Conservation (phyloP, 768 basidiomycete species). For the Pleurotus salmoneostramineus region DNA sequence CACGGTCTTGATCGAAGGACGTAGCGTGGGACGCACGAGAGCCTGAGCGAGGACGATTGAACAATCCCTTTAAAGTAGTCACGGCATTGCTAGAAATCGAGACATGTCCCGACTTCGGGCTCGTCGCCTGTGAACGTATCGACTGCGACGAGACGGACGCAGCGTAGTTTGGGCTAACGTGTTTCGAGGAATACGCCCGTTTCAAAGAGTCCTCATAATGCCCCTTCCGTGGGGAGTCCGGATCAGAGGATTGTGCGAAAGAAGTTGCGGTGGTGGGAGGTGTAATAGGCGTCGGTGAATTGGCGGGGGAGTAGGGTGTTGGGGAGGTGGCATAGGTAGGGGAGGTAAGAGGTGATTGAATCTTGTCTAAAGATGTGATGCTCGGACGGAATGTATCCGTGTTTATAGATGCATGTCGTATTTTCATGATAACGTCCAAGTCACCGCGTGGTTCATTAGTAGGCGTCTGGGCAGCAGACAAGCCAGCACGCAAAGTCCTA, state of each 20-base stretch:
- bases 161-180: slow-evolving; percentile 34
- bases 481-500: slow-evolving; percentile 68
- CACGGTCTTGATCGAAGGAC: slow-evolving; percentile 32
- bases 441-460: slow-evolving; percentile 70
- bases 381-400: slow-evolving; percentile 7
- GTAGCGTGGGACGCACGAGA: slow-evolving; percentile 37
- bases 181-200: slow-evolving; percentile 15
- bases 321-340: slow-evolving; percentile 10
- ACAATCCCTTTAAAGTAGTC: slow-evolving; percentile 58
- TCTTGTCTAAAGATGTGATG: slow-evolving; percentile 8
- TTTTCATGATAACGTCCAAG: slow-evolving; percentile 80
- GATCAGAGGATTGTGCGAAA: slow-evolving; percentile 11
- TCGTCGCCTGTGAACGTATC: slow-evolving; percentile 35
- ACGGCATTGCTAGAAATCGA: slow-evolving; percentile 36
- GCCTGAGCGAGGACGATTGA: slow-evolving; percentile 55
- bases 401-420: slow-evolving; percentile 38
- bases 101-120: slow-evolving; percentile 21
- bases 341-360: slow-evolving; percentile 1
- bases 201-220: slow-evolving; percentile 10
- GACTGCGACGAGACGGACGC: slow-evolving; percentile 43
- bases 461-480: slow-evolving; percentile 37
- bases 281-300: slow-evolving; percentile 22
- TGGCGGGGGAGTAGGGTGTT: slow-evolving; percentile 20
- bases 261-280: slow-evolving; percentile 12
- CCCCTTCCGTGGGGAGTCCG: slow-evolving; percentile 2